Conservation (phyloP, 106 monocot species). For the Phalaenopsis aphrodite region DNA sequence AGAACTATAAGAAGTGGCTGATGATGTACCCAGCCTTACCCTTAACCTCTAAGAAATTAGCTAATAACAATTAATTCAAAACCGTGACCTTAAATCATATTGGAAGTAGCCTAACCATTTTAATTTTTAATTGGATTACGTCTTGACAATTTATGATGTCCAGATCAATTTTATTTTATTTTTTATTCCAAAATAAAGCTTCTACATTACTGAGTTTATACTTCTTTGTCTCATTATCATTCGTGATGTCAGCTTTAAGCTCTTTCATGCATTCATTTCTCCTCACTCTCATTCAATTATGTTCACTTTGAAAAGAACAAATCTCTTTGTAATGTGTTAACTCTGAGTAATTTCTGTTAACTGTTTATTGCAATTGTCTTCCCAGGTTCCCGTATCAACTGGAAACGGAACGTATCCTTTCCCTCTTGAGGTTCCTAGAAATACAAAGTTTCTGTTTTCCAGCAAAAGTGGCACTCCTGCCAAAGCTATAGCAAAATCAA, state of each 20-base stretch:
- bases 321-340: background rate
- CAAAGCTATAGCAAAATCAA: slow-evolving; percentile 83
- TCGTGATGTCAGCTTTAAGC: background rate
- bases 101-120: background rate
- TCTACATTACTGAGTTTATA: background rate
- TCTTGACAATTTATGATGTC: background rate
- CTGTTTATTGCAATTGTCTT: background rate
- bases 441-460: slow-evolving; percentile 73
- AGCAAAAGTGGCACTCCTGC: slow-evolving; percentile 62
- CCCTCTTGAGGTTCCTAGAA: slow-evolving; percentile 68
- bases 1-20: background rate
- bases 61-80: background rate
- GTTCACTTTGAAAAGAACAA: slow-evolving; percentile 1
- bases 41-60: background rate
- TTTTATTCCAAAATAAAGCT: background rate
- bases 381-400: slow-evolving; percentile 87
- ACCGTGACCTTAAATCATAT: background rate
- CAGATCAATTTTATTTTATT: background rate
- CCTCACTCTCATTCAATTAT: background rate
- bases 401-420: slow-evolving; percentile 72
- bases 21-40: background rate
- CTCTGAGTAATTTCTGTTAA: background rate
- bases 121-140: background rate
- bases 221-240: background rate
- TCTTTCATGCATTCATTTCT: background rate